These are phyloP conservation scores for Hirsutella minnesotensis DNA, from an alignment of 2,329 filamentous ascomycete genomes.

Conservation along the genomic window DNA sequence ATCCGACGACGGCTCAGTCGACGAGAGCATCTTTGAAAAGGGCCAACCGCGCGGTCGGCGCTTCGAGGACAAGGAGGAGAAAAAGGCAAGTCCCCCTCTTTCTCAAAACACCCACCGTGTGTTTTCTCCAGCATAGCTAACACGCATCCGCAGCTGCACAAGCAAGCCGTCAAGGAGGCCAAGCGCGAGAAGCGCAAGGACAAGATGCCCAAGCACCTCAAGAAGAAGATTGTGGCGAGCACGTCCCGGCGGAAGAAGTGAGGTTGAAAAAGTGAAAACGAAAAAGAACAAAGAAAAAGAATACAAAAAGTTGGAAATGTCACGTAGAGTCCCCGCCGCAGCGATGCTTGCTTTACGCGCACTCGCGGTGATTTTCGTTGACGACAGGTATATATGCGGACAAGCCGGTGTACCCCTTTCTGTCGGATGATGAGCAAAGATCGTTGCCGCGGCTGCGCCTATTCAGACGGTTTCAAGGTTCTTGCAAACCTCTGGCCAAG, in stretches of 20 bases:
- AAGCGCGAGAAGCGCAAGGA: constrained; percentile 87
- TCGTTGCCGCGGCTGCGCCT: constrained; percentile 13
- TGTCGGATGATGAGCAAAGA: constrained; percentile 37
- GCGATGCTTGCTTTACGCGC: no score
- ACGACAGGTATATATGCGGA: no score
- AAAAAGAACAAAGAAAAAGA: constrained; percentile 3
- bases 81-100: constrained; percentile 43
- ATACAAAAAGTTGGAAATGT: neutral
- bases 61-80: constrained; percentile 84
- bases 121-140: constrained; percentile 6
- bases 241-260: constrained; percentile 53
- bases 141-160: constrained; percentile 44
- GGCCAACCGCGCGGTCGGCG: constrained; percentile 66
- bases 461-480: constrained; percentile 16
- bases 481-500: neutral
- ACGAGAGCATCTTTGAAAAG: constrained; percentile 49
- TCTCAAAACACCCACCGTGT: neutral
- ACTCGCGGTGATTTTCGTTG: neutral
- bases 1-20: constrained; percentile 25
- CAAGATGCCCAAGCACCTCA: constrained; percentile 93
- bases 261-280: constrained; percentile 4
- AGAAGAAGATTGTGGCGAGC: constrained; percentile 70
- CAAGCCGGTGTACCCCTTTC: no score
- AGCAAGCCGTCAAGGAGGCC: constrained; percentile 84
- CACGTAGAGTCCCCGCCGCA: neutral